These are phyloP conservation scores for Talaromyces sp. DNA, from an alignment of 2,329 filamentous ascomycete species.

Conservation along the genomic window DNA sequence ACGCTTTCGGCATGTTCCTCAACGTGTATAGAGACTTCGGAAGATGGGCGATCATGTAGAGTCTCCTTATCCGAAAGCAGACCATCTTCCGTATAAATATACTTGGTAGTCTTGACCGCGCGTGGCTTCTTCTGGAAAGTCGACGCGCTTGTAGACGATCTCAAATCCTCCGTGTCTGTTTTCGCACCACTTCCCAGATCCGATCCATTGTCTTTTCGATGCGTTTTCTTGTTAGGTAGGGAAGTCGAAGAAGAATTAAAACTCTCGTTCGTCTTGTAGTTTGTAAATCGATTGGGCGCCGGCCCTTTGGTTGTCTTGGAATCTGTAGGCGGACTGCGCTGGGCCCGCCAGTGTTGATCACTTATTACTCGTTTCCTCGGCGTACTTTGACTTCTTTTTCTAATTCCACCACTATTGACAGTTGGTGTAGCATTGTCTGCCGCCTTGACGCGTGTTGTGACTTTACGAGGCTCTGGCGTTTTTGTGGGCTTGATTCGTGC, in stretches of 20 bases:
- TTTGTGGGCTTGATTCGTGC: constrained; percentile 27
- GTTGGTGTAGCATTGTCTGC: constrained; percentile 20
- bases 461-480: constrained; percentile 12
- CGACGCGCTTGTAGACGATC: constrained; percentile 24
- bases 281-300: constrained; percentile 42
- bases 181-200: constrained; percentile 24
- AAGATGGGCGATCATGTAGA: constrained; percentile 15
- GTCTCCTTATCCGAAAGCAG: constrained; percentile 23
- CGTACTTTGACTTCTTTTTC: constrained; percentile 52
- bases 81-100: constrained; percentile 20
- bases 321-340: constrained; percentile 47
- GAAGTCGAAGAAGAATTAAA: constrained; percentile 27
- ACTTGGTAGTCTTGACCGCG: constrained; percentile 22
- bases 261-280: constrained; percentile 35
- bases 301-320: constrained; percentile 36
- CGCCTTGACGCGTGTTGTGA: constrained; percentile 22
- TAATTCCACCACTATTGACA: constrained; percentile 22
- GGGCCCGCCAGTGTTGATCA: constrained; percentile 76
- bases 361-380: constrained; percentile 92
- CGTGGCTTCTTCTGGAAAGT: constrained; percentile 27
- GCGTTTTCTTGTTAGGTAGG: constrained; percentile 27
- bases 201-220: constrained; percentile 25
- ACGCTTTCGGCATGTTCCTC: constrained; percentile 26
- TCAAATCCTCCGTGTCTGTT: constrained; percentile 28
- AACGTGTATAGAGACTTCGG: constrained; percentile 21